phyloP scores from a whole-genome alignment of 1,284 basidiomycete species.

The Mixia osmundae region DNA sequence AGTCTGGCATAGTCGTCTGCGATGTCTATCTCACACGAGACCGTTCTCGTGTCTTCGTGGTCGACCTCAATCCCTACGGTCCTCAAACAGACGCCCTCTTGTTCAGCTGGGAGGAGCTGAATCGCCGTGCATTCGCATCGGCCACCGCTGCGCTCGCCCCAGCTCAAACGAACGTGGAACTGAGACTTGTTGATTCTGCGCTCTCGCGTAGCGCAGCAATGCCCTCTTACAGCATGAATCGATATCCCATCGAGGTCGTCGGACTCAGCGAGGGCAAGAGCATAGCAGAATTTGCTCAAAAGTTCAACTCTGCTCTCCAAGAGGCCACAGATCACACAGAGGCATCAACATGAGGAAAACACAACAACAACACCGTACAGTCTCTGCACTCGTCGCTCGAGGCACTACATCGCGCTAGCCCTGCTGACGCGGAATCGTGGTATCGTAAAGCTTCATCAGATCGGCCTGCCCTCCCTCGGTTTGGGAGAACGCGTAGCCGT shows the following conservation, averaged over 20 bases:
- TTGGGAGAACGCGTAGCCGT: conserved; percentile 90
- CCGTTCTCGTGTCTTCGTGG: conserved; percentile 42
- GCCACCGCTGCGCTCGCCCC: no score
- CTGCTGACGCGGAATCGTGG: no score
- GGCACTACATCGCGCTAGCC: no score
- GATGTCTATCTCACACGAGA: conserved; percentile 70
- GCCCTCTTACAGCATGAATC: conserved; percentile 62
- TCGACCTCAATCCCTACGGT: conserved; percentile 80
- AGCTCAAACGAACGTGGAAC: no score
- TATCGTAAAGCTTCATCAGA: conserved; percentile 20
- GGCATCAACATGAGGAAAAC: no score
- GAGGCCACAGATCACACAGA: no score
- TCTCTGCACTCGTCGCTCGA: no score
- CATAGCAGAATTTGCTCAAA: conserved; percentile 41
- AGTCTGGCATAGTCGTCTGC: conserved; percentile 38
- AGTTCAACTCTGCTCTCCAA: no score
- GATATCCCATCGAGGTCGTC: conserved; percentile 73
- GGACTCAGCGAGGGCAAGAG: conserved; percentile 46
- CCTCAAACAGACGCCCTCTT: conserved; percentile 63
- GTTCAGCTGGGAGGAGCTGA: conserved; percentile 59
- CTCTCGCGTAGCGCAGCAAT: no score
- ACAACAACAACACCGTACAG: no score
- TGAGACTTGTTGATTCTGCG: no score
- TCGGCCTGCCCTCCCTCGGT: conserved; percentile 20
- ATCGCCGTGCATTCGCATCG: conserved; percentile 16